phyloP scores from a whole-genome alignment of 148 eudicot genomes.

The Camellia sinensis region DNA sequence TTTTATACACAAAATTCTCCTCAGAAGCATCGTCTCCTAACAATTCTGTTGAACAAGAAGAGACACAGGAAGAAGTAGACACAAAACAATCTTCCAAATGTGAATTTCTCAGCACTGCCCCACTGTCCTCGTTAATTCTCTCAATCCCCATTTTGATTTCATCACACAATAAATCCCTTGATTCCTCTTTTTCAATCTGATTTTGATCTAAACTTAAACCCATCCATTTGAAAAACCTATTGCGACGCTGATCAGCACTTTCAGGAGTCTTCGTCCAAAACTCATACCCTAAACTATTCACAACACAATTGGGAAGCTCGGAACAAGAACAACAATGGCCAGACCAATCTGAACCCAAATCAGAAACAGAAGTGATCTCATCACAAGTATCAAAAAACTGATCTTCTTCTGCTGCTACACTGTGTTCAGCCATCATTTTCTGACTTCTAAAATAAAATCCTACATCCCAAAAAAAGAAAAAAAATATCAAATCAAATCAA shows the following conservation, averaged over 20 bases:
- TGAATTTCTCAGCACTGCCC: conserved; percentile 44
- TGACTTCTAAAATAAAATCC: conserved; percentile 23
- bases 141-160: conserved; percentile 22
- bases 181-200: conserved; percentile 32
- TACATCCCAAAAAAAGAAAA: conserved; percentile 8
- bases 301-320: conserved; percentile 20
- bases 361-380: conserved; percentile 60
- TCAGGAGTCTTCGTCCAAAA: conserved; percentile 54
- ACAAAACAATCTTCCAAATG: conserved; percentile 25
- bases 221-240: conserved; percentile 49
- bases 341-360: conserved; percentile 47
- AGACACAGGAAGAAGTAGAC: conserved; percentile 32
- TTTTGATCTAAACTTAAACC: conserved; percentile 42
- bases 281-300: conserved; percentile 40
- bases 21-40: conserved; percentile 27
- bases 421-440: conserved; percentile 27
- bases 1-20: conserved; percentile 30
- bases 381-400: conserved; percentile 66
- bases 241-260: conserved; percentile 62
- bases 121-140: conserved; percentile 42
- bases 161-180: conserved; percentile 17
- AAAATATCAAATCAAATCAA: conserved; percentile 1
- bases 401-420: conserved; percentile 38
- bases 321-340: conserved; percentile 29
- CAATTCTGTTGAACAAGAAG: conserved; percentile 26